Conservation (phyloP, 148 eudicot genomes). For the Fagopyrum tataricum region DNA sequence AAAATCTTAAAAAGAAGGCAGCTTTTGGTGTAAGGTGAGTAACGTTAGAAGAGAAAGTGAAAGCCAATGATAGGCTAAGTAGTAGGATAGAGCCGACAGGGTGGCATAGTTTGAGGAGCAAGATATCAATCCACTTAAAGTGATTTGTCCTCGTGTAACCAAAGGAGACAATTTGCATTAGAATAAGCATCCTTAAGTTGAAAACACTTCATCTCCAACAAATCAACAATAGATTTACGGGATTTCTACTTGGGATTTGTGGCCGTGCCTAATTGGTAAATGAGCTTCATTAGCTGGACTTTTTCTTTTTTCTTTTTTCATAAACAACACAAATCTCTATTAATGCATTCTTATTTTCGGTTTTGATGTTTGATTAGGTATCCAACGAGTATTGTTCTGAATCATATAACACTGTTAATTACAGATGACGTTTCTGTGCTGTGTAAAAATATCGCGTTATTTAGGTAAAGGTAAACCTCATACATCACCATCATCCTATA, state of each 20-base stretch:
- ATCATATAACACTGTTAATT: too few relatives aligned
- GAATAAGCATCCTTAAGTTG: slow-evolving; percentile 14
- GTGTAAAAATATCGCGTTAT: too few relatives aligned
- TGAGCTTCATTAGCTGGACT: slow-evolving; percentile 37
- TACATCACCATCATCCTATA: neutral
- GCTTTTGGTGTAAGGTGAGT: slow-evolving; percentile 20
- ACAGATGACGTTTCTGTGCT: too few relatives aligned
- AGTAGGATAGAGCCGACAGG: slow-evolving; percentile 23
- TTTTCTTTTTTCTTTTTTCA: slow-evolving; percentile 14
- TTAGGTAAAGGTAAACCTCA: neutral
- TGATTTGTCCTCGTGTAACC: slow-evolving; percentile 38
- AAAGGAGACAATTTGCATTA: slow-evolving; percentile 30
- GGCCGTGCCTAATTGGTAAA: slow-evolving; percentile 30
- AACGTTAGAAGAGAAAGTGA: slow-evolving; percentile 17
- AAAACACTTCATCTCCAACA: slow-evolving; percentile 17
- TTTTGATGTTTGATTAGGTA: too few relatives aligned
- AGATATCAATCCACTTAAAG: slow-evolving; percentile 41
- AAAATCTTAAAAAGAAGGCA: slow-evolving; percentile 13
- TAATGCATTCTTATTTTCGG: neutral
- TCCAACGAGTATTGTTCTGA: too few relatives aligned
- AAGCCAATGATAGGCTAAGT: slow-evolving; percentile 35
- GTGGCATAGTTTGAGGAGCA: slow-evolving; percentile 36
- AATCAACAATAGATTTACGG: slow-evolving; percentile 30
- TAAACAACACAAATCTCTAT: neutral
- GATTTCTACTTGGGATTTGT: slow-evolving; percentile 35